phyloP scores from a whole-genome alignment of 352 stramenopile genomes.

The Globisporangium apiculatum region DNA sequence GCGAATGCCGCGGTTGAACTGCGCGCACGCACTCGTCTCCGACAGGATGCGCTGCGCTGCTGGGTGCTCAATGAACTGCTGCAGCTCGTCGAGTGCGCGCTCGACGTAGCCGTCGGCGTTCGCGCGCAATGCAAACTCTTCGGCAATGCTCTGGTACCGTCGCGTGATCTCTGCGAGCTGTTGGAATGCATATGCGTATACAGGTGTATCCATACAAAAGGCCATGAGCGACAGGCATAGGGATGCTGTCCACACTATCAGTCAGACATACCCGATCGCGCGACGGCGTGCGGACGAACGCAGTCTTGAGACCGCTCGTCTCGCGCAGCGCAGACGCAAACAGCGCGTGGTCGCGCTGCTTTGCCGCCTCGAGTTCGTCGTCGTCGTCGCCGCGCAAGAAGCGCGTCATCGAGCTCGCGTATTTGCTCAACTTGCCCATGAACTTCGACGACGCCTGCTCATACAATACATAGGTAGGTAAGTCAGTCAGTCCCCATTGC shows the following conservation, averaged over 20 bases:
- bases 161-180: conserved; percentile 74
- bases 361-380: conserved; percentile 22
- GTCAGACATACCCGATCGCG: conserved; percentile 38
- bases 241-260: background rate
- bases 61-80: conserved; percentile 70
- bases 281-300: conserved; percentile 66
- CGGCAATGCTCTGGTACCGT: conserved; percentile 63
- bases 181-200: background rate
- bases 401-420: conserved; percentile 46
- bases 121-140: conserved; percentile 56
- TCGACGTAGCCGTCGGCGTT: conserved; percentile 63
- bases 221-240: background rate
- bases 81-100: conserved; percentile 62
- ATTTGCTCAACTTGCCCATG: conserved; percentile 62
- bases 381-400: conserved; percentile 65
- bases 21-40: conserved; percentile 49
- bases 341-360: conserved; percentile 26
- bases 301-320: conserved; percentile 45
- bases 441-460: conserved; percentile 65
- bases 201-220: background rate
- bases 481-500: background rate
- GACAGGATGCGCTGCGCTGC: conserved; percentile 58
- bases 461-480: background rate
- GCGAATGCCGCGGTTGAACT: conserved; percentile 60
- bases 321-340: conserved; percentile 37